phyloP scores from a whole-genome alignment of 495 filamentous ascomycete species.

The Hypomontagnella monticulosa region DNA sequence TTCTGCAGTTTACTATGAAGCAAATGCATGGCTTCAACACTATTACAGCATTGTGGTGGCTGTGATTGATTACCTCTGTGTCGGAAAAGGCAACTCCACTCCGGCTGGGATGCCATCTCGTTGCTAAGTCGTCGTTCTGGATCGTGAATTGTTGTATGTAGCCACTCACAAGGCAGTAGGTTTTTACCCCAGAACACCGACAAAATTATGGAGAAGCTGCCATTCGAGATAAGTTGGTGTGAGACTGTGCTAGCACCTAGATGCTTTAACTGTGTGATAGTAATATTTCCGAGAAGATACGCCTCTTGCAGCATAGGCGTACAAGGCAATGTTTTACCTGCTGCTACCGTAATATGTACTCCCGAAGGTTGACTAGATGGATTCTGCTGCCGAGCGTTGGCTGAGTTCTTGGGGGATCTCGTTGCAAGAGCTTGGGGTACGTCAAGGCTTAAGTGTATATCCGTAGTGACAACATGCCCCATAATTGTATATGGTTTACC shows the following conservation, averaged over 20 bases:
- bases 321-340: conserved; percentile 1
- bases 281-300: conserved; percentile 14
- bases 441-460: conserved; percentile 14
- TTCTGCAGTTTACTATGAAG: conserved; percentile 2
- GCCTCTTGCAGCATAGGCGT: neutral
- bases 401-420: neutral
- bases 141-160: conserved; percentile 12
- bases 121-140: neutral
- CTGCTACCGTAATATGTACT: conserved; percentile 1
- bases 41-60: neutral
- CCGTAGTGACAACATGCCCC: neutral
- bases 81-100: conserved; percentile 18
- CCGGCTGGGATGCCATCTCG: neutral
- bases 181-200: conserved; percentile 22
- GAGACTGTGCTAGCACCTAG: neutral
- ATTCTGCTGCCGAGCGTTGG: neutral
- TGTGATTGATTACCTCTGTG: neutral
- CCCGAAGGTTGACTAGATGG: neutral
- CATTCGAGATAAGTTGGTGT: conserved; percentile 21
- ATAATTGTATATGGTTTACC: conserved; percentile 2
- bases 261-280: neutral
- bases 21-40: neutral
- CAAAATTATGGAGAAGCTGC: neutral
- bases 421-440: neutral
- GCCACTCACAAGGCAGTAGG: neutral